phyloP scores from a whole-genome alignment of 148 eudicot species.

The Polygonum aviculare region DNA sequence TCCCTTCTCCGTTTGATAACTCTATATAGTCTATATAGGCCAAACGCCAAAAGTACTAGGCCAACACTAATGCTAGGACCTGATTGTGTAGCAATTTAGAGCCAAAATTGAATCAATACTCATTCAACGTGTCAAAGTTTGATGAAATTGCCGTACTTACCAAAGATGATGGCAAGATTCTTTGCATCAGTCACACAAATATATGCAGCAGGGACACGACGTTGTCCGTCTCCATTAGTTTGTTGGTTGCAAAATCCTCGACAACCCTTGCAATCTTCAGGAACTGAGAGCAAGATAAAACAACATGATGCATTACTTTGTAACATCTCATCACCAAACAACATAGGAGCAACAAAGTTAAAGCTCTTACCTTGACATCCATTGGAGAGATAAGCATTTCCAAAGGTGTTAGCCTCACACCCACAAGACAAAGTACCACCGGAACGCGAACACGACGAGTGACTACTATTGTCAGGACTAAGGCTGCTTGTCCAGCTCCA shows the following conservation, averaged over 20 bases:
- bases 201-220: not conserved
- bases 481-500: not conserved
- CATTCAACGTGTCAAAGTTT: not conserved
- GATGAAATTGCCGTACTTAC: not conserved
- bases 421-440: not conserved
- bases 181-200: not conserved
- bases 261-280: not conserved
- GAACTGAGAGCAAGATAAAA: not conserved
- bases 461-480: not conserved
- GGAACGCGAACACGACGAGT: not conserved
- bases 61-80: not conserved
- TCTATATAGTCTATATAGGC: not conserved
- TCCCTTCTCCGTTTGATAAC: not conserved
- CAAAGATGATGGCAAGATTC: not conserved
- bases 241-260: not conserved
- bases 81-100: not conserved
- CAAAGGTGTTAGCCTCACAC: not conserved
- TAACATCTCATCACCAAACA: not conserved
- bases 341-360: not conserved
- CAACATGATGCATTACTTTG: not conserved
- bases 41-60: not conserved
- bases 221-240: not conserved
- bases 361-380: conserved; percentile 1
- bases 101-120: not conserved
- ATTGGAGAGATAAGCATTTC: not conserved